Conservation (phyloP, 257 asterid species). For the Echium plantagineum region DNA sequence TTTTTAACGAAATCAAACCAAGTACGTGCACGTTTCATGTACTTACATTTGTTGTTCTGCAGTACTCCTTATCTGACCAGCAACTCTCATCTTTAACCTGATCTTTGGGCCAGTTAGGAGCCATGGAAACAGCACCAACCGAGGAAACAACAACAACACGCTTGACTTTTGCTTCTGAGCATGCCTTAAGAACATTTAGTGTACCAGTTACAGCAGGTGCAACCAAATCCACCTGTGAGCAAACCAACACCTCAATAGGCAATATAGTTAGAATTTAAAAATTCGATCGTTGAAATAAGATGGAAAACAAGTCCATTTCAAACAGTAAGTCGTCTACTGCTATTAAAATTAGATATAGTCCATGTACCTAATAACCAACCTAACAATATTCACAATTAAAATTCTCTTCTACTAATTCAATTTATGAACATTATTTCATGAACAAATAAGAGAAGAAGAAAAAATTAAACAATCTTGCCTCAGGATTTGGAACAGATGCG, state of each 20-base stretch:
- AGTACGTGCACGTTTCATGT: background rate
- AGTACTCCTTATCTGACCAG: constrained; percentile 79
- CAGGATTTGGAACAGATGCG: constrained; percentile 47
- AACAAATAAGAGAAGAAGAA: background rate
- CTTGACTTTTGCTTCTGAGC: constrained; percentile 44
- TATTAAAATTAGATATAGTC: no score
- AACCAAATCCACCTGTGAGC: constrained; percentile 61
- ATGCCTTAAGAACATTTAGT: constrained; percentile 66
- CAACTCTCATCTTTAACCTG: constrained; percentile 49
- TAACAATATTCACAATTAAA: no score
- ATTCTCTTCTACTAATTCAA: no score
- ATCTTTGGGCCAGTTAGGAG: constrained; percentile 57
- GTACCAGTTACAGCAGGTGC: constrained; percentile 71
- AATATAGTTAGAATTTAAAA: no score
- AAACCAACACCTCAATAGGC: constrained; percentile 1
- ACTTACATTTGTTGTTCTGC: constrained; percentile 57
- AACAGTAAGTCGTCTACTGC: no score
- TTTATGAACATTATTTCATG: background rate
- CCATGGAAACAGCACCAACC: constrained; percentile 40
- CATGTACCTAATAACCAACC: no score
- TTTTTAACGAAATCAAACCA: background rate
- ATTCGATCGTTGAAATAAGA: no score
- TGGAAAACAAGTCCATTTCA: no score
- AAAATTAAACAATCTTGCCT: constrained; percentile 27
- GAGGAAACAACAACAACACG: constrained; percentile 71